These are phyloP conservation scores for Cordyceps javanica DNA, from an alignment of 2,329 filamentous ascomycete species.

Conservation along the genomic window DNA sequence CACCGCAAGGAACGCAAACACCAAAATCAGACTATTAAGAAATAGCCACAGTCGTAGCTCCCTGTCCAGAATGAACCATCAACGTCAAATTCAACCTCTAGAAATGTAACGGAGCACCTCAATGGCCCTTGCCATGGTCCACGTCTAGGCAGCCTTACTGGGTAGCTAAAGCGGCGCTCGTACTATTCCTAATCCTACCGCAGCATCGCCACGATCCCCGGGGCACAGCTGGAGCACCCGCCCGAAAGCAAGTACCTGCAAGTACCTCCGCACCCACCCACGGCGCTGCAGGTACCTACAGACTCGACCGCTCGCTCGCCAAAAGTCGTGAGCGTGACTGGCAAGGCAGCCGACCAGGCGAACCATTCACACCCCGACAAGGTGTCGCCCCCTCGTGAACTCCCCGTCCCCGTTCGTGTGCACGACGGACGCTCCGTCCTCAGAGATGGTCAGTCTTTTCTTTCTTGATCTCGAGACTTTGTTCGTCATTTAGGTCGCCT, in stretches of 20 bases:
- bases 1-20: too few relatives aligned
- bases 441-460: not conserved
- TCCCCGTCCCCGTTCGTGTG: not conserved
- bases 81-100: not conserved
- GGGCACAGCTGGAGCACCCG: not conserved
- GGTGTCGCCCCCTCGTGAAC: not conserved
- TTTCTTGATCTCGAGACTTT: not conserved
- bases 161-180: slow-evolving; percentile 2
- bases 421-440: not conserved
- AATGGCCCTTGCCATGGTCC: not conserved
- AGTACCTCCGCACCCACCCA: not conserved
- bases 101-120: not conserved
- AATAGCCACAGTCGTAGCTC: too few relatives aligned
- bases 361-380: slow-evolving; percentile 11
- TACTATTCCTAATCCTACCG: not conserved
- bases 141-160: not conserved
- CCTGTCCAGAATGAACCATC: too few relatives aligned
- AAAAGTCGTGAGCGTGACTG: slow-evolving; percentile 11
- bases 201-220: slow-evolving; percentile 6
- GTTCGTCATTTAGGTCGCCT: not conserved
- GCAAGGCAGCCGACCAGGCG: slow-evolving; percentile 13
- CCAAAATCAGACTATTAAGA: too few relatives aligned
- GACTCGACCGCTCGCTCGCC: not conserved
- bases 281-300: not conserved
- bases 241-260: not conserved